Evolutionary conservation across 768 basidiomycete genomes (phyloP).

Genomic region (Lactarius tabidus): DNA sequence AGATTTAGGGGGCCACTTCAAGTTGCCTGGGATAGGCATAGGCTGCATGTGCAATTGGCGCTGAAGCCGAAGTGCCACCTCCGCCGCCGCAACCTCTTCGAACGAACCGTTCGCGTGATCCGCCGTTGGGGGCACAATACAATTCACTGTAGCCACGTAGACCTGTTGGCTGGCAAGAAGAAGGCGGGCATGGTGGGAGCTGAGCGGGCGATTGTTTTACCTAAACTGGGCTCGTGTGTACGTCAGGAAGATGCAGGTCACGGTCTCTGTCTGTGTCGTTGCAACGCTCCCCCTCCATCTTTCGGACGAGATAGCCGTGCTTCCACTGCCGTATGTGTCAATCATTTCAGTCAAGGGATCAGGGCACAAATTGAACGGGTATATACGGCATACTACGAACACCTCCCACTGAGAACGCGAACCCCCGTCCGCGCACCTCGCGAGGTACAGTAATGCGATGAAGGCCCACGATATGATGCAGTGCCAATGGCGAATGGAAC

Average conservation of each 20-base stretch:
- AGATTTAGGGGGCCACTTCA: background rate
- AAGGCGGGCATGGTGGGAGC: background rate
- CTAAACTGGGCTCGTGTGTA: constrained; percentile 2
- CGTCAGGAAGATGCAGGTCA: background rate
- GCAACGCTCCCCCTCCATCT: background rate
- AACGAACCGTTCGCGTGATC: background rate
- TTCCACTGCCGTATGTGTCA: constrained; percentile 6
- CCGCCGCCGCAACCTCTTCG: no score
- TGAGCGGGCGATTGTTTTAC: background rate
- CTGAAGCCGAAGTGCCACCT: no score
- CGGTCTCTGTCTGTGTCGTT: no score
- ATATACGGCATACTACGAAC: no score
- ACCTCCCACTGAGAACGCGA: no score
- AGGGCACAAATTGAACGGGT: no score
- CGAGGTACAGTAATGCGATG: no score
- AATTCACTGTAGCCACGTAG: background rate
- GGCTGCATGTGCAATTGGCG: no score
- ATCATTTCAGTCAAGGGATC: background rate
- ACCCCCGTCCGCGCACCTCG: no score
- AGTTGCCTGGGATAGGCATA: background rate
- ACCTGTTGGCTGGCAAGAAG: background rate
- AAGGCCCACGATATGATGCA: no score
- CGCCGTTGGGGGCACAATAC: background rate
- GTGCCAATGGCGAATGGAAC: background rate
- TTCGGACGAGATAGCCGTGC: background rate